Base-by-base conservation (phyloP, 2,329 filamentous ascomycete species). In the Beauveria sp. region DNA sequence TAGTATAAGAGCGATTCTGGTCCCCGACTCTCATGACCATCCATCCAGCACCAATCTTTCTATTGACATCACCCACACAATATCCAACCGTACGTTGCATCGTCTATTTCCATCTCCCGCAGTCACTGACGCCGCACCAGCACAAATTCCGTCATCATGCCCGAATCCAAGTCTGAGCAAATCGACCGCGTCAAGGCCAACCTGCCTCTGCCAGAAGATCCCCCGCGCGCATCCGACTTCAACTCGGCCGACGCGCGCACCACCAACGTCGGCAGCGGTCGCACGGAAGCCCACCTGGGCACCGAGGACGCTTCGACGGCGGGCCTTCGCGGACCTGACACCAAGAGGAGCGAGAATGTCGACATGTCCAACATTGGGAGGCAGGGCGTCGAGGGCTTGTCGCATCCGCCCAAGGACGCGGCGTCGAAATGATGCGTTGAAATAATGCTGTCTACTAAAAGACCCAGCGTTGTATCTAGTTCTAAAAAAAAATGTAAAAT, bases 161-260 rank as follows among this genome's bases (percentile, higher is more conserved):
- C 75, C 66, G 70, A 78, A 61, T 78, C 77, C 75, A 90, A 90
- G 74, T 72, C 78, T 65, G 78, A 87, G 60, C 78, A 88, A 73
- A 88, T 93, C 70, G 83, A 86, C 58, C 76, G 89, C 73, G 81
- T 81, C 69, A 81, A 87, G 76, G 76, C 86, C 73, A 91, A 91
- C 75, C 86, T 96, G 38, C 89, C 89, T 57, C 84, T 93, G 56
- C 91, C 90, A 20, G 89, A 93, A 2, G 81, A 93, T 66, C 90
- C 90, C 24, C 89, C 89, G 1, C 77, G 75, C n/a, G 77, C 85
- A n/a, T 89, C 88, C 5, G 90, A 95, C 79, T 92, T 86, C 81
- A 86, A 93, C 72, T 90, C 87, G 0, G 79, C 82, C 56, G 89
- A 93, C 68, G 80, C 80, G 38, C 77, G 83, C 64, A 90, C 77